phyloP scores from a whole-genome alignment of 2,329 filamentous ascomycete species.

The Pseudogymnoascus sp. region DNA sequence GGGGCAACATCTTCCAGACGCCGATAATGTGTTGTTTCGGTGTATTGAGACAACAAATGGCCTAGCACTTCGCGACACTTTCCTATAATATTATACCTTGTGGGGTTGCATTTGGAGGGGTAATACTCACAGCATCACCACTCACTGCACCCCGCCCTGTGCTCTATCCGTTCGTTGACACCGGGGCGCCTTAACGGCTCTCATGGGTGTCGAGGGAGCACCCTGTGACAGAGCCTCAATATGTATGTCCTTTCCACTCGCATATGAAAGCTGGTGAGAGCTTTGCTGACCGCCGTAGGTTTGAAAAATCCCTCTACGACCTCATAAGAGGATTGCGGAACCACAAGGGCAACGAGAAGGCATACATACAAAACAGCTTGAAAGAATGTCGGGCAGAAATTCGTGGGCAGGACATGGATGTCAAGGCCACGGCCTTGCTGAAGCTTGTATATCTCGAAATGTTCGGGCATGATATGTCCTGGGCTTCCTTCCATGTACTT shows the following conservation, averaged over 20 bases:
- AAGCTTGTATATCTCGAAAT: constrained; percentile 98
- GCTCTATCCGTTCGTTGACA: not conserved
- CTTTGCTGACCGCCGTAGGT: constrained; percentile 48
- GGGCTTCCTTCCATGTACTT: constrained; percentile 95
- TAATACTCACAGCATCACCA: not conserved
- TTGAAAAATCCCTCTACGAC: constrained; percentile 98
- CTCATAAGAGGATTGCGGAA: constrained; percentile 93
- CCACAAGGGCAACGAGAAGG: constrained; percentile 89
- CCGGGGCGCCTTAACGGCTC: not conserved
- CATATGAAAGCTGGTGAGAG: not conserved
- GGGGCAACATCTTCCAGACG: constrained; percentile 1
- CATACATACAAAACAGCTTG: constrained; percentile 87
- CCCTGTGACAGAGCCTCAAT: not conserved
- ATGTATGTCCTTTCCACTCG: constrained; percentile 1
- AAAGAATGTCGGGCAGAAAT: constrained; percentile 95
- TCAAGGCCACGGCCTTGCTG: constrained; percentile 90
- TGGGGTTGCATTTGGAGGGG: not conserved
- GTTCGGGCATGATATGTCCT: constrained; percentile 99
- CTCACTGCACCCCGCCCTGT: not conserved
- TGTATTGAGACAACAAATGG: constrained; percentile 3
- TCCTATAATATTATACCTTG: not conserved
- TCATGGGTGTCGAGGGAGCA: not conserved
- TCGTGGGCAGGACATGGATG: constrained; percentile 88
- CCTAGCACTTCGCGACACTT: not conserved
- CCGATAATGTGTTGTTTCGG: not conserved